Evolutionary conservation across 2,329 filamentous ascomycete genomes (phyloP).

Genomic region (Calonectria naviculata): DNA sequence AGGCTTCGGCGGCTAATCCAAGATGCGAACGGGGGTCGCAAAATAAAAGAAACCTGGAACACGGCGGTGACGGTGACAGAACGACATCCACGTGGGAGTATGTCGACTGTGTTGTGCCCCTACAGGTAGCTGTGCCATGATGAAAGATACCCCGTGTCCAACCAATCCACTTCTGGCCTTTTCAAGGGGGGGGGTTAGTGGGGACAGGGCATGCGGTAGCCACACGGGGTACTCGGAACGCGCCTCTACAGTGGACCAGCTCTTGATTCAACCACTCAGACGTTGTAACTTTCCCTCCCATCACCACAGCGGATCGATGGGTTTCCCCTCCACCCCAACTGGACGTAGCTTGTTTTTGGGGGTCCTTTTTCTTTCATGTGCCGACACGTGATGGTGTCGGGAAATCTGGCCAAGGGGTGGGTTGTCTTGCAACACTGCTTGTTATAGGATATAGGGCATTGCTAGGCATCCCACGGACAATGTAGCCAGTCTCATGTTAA

Average conservation of each 20-base stretch:
- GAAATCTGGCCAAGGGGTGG: background rate
- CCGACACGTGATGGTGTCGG: background rate
- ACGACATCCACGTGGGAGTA: conserved; percentile 20
- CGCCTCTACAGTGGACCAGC: background rate
- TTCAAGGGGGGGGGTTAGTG: conserved; percentile 3
- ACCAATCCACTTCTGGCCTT: conserved; percentile 10
- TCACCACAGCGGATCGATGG: background rate
- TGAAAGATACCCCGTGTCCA: conserved; percentile 17
- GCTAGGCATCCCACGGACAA: background rate
- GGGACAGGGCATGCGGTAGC: conserved; percentile 5
- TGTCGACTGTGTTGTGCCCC: conserved; percentile 17
- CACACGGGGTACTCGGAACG: conserved; percentile 13
- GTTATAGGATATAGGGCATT: background rate
- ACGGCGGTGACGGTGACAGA: conserved; percentile 17
- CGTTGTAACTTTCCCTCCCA: background rate
- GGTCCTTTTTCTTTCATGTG: background rate
- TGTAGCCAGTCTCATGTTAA: background rate
- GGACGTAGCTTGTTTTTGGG: background rate
- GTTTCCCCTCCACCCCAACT: background rate
- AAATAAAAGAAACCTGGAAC: background rate
- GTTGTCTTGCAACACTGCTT: background rate
- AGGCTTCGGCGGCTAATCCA: background rate
- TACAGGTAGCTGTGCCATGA: conserved; percentile 14
- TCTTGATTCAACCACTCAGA: conserved; percentile 4
- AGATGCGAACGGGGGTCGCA: background rate